Percentiles rank a stretch among this genome's conserved stretches.
Conservation (phyloP, 768 basidiomycete genomes). For the Pleurotus platypus region DNA sequence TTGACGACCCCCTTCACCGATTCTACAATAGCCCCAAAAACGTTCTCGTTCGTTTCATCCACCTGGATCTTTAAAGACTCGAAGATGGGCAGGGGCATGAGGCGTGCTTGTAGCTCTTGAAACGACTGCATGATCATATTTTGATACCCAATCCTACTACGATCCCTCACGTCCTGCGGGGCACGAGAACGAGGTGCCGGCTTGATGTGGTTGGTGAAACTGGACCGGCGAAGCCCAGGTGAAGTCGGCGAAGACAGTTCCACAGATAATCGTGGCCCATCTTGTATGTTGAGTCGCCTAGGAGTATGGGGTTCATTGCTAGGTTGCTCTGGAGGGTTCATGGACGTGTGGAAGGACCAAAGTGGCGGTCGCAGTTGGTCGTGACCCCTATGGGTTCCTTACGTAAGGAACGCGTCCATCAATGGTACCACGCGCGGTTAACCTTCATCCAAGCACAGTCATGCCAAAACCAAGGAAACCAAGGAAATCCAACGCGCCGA, state of each 20-base stretch:
- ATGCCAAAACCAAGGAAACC: background rate
- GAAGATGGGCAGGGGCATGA: constrained; percentile 49
- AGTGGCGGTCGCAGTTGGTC: no score
- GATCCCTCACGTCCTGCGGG: background rate
- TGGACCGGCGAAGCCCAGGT: constrained; percentile 2
- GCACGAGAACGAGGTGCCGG: background rate
- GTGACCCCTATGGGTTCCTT: background rate
- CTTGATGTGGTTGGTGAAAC: constrained; percentile 5
- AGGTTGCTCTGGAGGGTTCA: no score
- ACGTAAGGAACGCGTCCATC: background rate
- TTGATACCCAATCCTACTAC: constrained; percentile 9
- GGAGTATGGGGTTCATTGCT: no score
- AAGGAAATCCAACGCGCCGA: background rate
- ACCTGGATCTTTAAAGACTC: constrained; percentile 30
- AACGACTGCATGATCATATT: constrained; percentile 8
- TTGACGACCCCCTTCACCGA: constrained; percentile 43
- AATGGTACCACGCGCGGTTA: background rate
- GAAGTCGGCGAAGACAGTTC: background rate
- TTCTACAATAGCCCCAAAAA: constrained; percentile 39
- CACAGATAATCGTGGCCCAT: background rate
- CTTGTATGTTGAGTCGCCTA: background rate
- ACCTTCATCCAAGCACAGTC: background rate
- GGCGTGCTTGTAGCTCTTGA: constrained; percentile 52
- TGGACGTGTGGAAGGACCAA: no score
- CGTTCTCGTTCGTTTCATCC: constrained; percentile 23